Evolutionary conservation across 441 rosid genomes (phyloP).

Genomic region (Brassica hybrid): DNA sequence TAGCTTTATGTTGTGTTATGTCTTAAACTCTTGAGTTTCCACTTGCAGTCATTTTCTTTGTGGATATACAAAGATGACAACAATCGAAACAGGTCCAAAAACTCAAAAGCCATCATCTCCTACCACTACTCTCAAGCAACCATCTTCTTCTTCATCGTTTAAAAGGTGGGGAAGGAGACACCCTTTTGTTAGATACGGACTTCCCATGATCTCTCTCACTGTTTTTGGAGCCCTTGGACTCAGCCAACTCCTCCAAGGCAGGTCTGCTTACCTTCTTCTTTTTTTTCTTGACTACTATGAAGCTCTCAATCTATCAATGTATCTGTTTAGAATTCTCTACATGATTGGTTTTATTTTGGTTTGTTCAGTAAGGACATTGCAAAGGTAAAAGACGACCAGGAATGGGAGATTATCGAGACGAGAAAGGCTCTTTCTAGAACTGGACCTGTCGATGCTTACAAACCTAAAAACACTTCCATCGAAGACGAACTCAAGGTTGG

Average conservation of each 20-base stretch:
- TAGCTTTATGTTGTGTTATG: not conserved
- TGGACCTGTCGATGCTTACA: slow-evolving; percentile 76
- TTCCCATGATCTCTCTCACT: slow-evolving; percentile 94
- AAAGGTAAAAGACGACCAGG: slow-evolving; percentile 84
- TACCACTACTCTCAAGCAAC: slow-evolving; percentile 33
- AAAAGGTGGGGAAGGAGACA: slow-evolving; percentile 86
- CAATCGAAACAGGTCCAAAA: slow-evolving; percentile 40
- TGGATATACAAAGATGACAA: slow-evolving; percentile 46
- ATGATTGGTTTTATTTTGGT: slow-evolving; percentile 12
- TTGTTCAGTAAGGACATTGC: slow-evolving; percentile 86
- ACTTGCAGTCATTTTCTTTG: slow-evolving; percentile 1
- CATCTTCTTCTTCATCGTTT: slow-evolving; percentile 49
- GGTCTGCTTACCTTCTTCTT: too few species aligned
- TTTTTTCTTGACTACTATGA: too few species aligned
- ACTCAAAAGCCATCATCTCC: slow-evolving; percentile 36
- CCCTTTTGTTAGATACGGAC: slow-evolving; percentile 86
- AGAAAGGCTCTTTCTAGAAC: slow-evolving; percentile 78
- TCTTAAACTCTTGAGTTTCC: not conserved
- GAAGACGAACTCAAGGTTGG: slow-evolving; percentile 84
- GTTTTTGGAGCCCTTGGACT: slow-evolving; percentile 85
- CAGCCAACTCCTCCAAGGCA: slow-evolving; percentile 92
- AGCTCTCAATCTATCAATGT: not conserved
- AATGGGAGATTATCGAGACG: slow-evolving; percentile 89
- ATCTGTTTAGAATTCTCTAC: not conserved
- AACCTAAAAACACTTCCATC: slow-evolving; percentile 75